Percentiles rank a stretch among this genome's conserved stretches.
These are phyloP conservation scores for Casuarina cunninghamiana DNA, from an alignment of 306 rosid species.

Conservation along the genomic window DNA sequence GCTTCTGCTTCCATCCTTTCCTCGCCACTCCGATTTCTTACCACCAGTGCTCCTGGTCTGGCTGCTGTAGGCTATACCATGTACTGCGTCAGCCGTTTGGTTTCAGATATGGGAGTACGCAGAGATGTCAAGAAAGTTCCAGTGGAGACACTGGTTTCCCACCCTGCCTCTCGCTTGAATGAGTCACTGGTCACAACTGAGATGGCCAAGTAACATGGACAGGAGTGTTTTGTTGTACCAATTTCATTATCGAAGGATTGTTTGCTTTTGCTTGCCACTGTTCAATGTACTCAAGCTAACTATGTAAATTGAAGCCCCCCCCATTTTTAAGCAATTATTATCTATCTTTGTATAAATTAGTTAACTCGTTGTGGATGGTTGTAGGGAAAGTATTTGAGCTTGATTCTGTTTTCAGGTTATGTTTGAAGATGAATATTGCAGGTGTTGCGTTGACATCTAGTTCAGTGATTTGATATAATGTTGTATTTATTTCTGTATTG, in stretches of 20 bases:
- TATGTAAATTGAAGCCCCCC: background rate
- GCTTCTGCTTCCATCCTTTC: constrained; percentile 42
- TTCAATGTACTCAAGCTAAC: background rate
- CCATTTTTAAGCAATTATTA: too few species aligned
- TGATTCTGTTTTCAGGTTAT: background rate
- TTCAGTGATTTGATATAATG: too few species aligned
- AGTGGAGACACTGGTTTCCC: constrained; percentile 50
- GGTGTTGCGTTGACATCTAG: too few species aligned
- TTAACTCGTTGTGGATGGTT: background rate
- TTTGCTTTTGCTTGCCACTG: constrained; percentile 1
- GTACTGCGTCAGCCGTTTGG: constrained; percentile 46
- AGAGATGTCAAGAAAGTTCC: constrained; percentile 53
- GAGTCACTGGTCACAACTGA: constrained; percentile 30
- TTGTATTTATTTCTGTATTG: too few species aligned
- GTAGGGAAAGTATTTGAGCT: background rate
- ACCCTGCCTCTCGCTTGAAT: constrained; percentile 10
- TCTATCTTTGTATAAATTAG: too few species aligned
- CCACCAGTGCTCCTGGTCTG: constrained; percentile 31
- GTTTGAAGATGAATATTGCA: too few species aligned
- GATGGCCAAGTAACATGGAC: background rate
- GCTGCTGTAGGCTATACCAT: constrained; percentile 39
- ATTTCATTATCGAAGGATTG: background rate
- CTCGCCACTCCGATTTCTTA: constrained; percentile 38
- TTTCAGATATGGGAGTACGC: constrained; percentile 58
- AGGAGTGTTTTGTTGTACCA: background rate